Base-by-base conservation (phyloP, 2,329 filamentous ascomycete species). In the Fusarium sp. region DNA sequence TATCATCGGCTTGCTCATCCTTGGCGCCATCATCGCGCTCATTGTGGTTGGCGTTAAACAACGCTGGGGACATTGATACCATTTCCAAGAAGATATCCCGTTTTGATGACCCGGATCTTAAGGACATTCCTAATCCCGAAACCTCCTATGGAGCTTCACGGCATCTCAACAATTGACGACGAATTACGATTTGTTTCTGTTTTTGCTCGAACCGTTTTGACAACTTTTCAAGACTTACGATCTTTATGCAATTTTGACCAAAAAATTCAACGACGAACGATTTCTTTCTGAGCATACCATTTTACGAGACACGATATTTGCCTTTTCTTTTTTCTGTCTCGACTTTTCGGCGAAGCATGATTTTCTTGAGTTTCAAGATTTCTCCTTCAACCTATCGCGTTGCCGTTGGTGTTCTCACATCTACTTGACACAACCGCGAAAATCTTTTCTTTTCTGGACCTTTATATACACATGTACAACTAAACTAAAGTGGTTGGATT, bases 1-100 rank as follows among this genome's bases (percentile, higher is more conserved):
- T 28, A 70, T 88, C 45, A 75, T 88, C 26, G 87, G 87, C 5
- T 74, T 88, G 6, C 75, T 88, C 46, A 81, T 89, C 33, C 77
- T 88, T 20, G 85, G 82, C 34, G 83, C 85, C 30, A 77, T 87
- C 30, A 75, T 84, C 33, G 83, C 84, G 12, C 80, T 89, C 47
- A 81, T 82, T 18, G 80, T 88, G 23, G 77, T 88, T 16, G 85
- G 86, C 45, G 78, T 84, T n/a, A 79, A 78, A 52, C 80, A 87
- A 65, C 80, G 80, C 59, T 88, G 85, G 85, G 80, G 72, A 38
- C 57, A 60, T 49, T 74, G 41, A 72, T 58, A 50, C 41, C 53
- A 49, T 62, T 42, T 54, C 34, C 40, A 57, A 70, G 49, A 69
- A 64, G 34, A 63, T 36, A 60, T 40, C 42, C 67, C 36, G 65